Conservation (phyloP, 371 early-diverging fungal genomes). For the Mucor velutinosus region DNA sequence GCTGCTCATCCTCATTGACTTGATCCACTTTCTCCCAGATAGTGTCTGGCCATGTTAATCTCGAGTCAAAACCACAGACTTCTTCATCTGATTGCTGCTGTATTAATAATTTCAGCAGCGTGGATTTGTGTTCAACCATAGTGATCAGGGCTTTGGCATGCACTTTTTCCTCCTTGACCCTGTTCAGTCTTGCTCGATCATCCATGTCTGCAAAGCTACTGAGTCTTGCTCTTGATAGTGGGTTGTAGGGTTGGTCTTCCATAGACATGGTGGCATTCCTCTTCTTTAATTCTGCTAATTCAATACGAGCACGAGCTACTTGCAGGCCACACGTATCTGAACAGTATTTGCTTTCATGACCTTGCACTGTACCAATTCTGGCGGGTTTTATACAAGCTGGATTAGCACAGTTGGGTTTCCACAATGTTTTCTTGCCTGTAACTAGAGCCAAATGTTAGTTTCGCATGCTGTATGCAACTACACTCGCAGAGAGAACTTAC, state of each 20-base stretch:
- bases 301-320: constrained; percentile 47
- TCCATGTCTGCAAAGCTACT: constrained; percentile 41
- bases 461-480: neutral
- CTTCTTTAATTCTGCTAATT: constrained; percentile 41
- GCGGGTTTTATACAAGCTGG: constrained; percentile 48
- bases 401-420: constrained; percentile 57
- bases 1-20: constrained; percentile 14
- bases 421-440: constrained; percentile 53
- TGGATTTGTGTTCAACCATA: constrained; percentile 21
- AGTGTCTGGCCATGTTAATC: constrained; percentile 54
- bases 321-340: constrained; percentile 46
- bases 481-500: constrained; percentile 4
- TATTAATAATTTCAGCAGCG: constrained; percentile 17
- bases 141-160: constrained; percentile 26
- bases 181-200: constrained; percentile 28
- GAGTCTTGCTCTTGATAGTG: constrained; percentile 24
- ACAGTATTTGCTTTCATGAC: constrained; percentile 44
- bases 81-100: constrained; percentile 28
- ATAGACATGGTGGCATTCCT: constrained; percentile 19
- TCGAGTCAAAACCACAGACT: constrained; percentile 57
- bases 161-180: constrained; percentile 31
- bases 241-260: constrained; percentile 22
- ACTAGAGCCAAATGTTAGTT: constrained; percentile 21
- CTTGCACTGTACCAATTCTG: constrained; percentile 36
- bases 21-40: constrained; percentile 28